Conservation (phyloP, 2,329 filamentous ascomycete species). For the Paraphoma sp. region DNA sequence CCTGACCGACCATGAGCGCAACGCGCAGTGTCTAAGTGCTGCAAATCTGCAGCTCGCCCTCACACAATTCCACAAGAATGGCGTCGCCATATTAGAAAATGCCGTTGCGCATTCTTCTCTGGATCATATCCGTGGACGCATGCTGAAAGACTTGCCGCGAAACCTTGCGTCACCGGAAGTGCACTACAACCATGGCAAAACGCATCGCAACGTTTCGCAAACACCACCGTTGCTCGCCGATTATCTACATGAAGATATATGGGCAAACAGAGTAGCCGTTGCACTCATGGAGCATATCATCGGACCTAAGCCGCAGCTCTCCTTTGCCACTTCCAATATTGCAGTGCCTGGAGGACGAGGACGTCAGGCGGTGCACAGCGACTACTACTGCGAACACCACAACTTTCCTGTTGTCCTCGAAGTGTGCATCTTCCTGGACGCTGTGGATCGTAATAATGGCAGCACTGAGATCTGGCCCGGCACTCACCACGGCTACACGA, state of each 20-base stretch:
- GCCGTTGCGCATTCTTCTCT: constrained; percentile 15
- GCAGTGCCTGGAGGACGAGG: constrained; percentile 17
- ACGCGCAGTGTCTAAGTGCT: not conserved
- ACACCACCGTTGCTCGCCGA: constrained; percentile 17
- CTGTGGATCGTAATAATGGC: constrained; percentile 51
- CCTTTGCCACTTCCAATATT: constrained; percentile 25
- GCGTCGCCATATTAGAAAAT: constrained; percentile 24
- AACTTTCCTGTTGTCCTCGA: constrained; percentile 49
- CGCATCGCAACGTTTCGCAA: constrained; percentile 21
- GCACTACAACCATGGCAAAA: constrained; percentile 23
- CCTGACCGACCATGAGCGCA: not conserved
- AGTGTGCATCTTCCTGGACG: constrained; percentile 53
- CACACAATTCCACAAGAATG: constrained; percentile 21
- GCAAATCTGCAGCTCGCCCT: not conserved
- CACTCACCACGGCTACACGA: constrained; percentile 47
- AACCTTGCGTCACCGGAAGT: constrained; percentile 5
- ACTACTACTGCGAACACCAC: constrained; percentile 20
- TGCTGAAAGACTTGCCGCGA: constrained; percentile 12
- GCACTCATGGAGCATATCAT: constrained; percentile 22
- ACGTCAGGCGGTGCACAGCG: constrained; percentile 29
- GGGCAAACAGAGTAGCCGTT: constrained; percentile 22
- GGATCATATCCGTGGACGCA: constrained; percentile 18
- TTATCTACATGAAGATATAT: constrained; percentile 21
- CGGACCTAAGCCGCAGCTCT: constrained; percentile 24
- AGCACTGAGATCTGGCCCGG: constrained; percentile 58